These are phyloP conservation scores for Coemansia sp. DNA, from an alignment of 192 early-diverging fungal genomes.

Conservation along the genomic window DNA sequence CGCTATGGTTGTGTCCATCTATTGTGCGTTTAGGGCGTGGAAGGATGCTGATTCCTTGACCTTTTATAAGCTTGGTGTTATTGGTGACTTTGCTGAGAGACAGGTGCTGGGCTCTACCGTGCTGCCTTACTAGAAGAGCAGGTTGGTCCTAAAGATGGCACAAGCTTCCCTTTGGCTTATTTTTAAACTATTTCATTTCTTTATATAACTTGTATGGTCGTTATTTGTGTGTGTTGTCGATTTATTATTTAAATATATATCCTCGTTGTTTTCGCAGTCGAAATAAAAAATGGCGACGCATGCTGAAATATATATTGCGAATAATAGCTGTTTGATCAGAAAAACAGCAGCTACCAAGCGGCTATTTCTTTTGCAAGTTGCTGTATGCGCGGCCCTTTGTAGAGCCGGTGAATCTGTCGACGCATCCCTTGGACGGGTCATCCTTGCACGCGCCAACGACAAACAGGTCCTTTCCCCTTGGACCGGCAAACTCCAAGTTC, in stretches of 20 bases:
- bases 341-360: too few relatives aligned
- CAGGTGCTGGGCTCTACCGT: conserved; percentile 47
- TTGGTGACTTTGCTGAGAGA: conserved; percentile 49
- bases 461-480: conserved; percentile 40
- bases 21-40: conserved; percentile 42
- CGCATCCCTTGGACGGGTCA: conserved; percentile 44
- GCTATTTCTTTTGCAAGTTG: conserved; percentile 5
- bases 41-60: conserved; percentile 44
- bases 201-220: too few relatives aligned
- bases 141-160: too few relatives aligned
- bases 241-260: too few relatives aligned
- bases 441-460: conserved; percentile 53
- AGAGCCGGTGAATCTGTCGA: conserved; percentile 19
- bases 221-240: background rate
- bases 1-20: conserved; percentile 16
- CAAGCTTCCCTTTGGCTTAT: background rate
- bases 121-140: conserved; percentile 37
- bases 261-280: too few relatives aligned
- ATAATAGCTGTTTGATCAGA: too few relatives aligned
- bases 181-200: too few relatives aligned
- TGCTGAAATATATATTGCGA: too few relatives aligned
- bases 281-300: too few relatives aligned
- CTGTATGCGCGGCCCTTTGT: conserved; percentile 25
- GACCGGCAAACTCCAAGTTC: conserved; percentile 55
- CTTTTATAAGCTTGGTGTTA: conserved; percentile 45